Evolutionary conservation across 345 rosid species (phyloP), one percentile per base, ranked within the genome.

Genomic region (Corchorus olitorius): DNA sequence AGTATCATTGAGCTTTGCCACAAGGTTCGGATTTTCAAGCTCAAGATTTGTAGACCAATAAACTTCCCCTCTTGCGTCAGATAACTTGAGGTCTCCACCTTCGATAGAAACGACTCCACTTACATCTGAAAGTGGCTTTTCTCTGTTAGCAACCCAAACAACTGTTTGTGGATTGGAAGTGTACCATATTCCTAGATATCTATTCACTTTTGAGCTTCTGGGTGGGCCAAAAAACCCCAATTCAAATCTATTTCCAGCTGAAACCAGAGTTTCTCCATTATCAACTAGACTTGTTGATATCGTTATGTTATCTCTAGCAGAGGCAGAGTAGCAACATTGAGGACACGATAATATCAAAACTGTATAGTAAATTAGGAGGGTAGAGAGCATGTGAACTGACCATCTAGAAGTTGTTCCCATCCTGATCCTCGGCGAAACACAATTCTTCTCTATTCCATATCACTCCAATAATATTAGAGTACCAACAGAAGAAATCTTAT

Each of bases 161-260:
- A 78, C 6, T 20, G 63, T 72, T 17, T 0, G 13, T 22, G 84
- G 81, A 27, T 39, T 19, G 4, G 55, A 70, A 43, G 70, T 9
- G 43, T 72, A 78, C 90, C 90, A 85, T 53, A 87, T 83, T 1
- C 88, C 90, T 5, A 87, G 39, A 16, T 81, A 85, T 14, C 81
- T 69, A 55, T 22, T 35, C 37, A 8, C 7, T 54, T 1, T 63
- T 39, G 77, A 22, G 65, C 45, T 73, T 78, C 75, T 63, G 33
- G 13, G 12, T 0, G 79, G 81, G 66, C 74, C 14, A 63, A 87
- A 85, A 77, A 85, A 86, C 4, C 87, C 89, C 2, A 88, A 73
- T 54, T 84, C 79, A 27, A 82, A 88, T 63, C 5, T 78, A 52
- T 79, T 35, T 20, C 63, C 73, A 0, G 72, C 49, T 9, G 91